Evolutionary conservation across 768 basidiomycete genomes (phyloP).

Genomic region (Auricularia cornea): DNA sequence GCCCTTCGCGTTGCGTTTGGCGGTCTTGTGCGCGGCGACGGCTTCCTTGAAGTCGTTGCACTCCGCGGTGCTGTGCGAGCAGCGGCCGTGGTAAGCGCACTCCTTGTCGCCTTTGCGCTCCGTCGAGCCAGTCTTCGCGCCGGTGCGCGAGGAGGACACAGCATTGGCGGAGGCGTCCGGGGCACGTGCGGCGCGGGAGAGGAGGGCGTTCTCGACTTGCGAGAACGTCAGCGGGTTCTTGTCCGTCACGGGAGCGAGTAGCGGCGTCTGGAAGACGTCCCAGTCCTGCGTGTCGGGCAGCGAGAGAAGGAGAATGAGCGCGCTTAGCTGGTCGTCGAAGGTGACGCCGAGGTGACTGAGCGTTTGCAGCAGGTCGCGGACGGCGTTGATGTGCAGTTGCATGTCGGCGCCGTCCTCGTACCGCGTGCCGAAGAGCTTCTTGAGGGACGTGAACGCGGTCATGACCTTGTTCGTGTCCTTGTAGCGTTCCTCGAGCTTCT

Average conservation of each 20-base stretch:
- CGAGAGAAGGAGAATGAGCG: neutral
- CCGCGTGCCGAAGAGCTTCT: neutral
- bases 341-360: neutral
- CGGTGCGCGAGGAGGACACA: neutral
- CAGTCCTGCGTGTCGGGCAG: neutral
- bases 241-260: neutral
- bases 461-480: too few relatives aligned
- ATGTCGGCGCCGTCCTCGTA: neutral
- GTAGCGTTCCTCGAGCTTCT: too few relatives aligned
- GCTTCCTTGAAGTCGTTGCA: too few relatives aligned
- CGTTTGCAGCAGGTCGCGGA: neutral
- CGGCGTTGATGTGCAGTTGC: neutral
- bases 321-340: neutral
- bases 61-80: too few relatives aligned
- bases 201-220: neutral
- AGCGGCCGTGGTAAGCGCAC: neutral
- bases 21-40: too few relatives aligned
- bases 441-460: too few relatives aligned
- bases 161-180: neutral
- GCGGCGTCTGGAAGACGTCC: neutral
- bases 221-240: neutral
- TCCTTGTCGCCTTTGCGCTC: neutral
- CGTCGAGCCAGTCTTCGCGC: neutral
- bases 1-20: too few relatives aligned
- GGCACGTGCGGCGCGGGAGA: neutral